A percentile compares a stretch with the other conserved stretches of the same genome.
Conservation (phyloP, 371 early-diverging fungal species). For the Syncephalastrum racemosum region DNA sequence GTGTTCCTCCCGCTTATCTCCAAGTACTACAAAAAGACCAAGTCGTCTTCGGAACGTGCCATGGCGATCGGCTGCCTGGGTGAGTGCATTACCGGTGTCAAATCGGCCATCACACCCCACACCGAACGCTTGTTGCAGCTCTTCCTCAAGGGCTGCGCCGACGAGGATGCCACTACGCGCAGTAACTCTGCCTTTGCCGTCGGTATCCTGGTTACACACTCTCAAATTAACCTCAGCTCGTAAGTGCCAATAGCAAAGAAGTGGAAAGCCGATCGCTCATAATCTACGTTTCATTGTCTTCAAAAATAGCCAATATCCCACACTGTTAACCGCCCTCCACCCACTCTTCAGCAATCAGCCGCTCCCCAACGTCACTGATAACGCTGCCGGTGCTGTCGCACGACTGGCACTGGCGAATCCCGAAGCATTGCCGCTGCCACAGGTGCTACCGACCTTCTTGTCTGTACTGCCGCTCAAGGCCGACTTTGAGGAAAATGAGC, state of each 20-base stretch:
- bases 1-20: conserved; percentile 80
- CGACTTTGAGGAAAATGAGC: conserved; percentile 82
- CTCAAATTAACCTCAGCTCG: conserved; percentile 68
- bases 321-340: conserved; percentile 69
- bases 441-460: conserved; percentile 70
- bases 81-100: conserved; percentile 78
- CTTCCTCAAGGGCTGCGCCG: conserved; percentile 69
- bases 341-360: conserved; percentile 71
- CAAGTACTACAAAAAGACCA: conserved; percentile 78
- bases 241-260: conserved; percentile 22
- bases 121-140: conserved; percentile 67
- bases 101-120: conserved; percentile 72
- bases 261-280: not conserved
- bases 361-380: conserved; percentile 75
- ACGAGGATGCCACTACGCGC: conserved; percentile 79
- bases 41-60: conserved; percentile 75
- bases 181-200: conserved; percentile 87
- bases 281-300: conserved; percentile 1
- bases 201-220: conserved; percentile 71
- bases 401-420: conserved; percentile 76
- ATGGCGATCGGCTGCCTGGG: conserved; percentile 90
- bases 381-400: conserved; percentile 88
- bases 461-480: conserved; percentile 72
- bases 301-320: conserved; percentile 58
- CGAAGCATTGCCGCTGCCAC: conserved; percentile 70